These are phyloP conservation scores for Blepharisma japonicum DNA, from an alignment of 73 alveolate genomes.

Conservation along the genomic window DNA sequence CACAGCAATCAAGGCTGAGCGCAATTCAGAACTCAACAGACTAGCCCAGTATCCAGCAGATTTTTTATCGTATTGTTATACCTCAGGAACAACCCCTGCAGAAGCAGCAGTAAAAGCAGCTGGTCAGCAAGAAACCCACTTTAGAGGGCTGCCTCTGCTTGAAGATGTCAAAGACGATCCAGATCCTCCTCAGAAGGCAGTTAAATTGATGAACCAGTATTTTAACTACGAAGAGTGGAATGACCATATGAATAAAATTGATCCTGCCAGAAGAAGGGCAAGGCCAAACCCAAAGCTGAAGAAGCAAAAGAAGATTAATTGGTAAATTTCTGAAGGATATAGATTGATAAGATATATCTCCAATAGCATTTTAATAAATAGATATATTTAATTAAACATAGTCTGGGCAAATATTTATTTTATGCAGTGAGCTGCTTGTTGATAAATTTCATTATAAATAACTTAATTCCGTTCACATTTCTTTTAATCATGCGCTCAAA, in stretches of 20 bases:
- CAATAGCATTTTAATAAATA: no score
- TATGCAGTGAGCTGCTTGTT: no score
- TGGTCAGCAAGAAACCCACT: background rate
- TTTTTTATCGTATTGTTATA: background rate
- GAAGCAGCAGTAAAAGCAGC: background rate
- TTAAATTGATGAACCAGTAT: slow-evolving; percentile 12
- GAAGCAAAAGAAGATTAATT: slow-evolving; percentile 6
- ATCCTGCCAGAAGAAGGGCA: background rate
- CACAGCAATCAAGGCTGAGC: slow-evolving; percentile 8
- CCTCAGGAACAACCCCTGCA: background rate
- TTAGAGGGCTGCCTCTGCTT: slow-evolving; percentile 18
- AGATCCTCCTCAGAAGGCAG: slow-evolving; percentile 21
- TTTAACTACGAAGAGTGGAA: slow-evolving; percentile 27
- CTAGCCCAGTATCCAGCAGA: slow-evolving; percentile 20
- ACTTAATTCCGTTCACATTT: no score
- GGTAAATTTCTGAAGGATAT: background rate
- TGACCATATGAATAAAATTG: slow-evolving; percentile 27
- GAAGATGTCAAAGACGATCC: slow-evolving; percentile 8
- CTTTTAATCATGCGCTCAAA: no score
- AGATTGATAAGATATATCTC: no score
- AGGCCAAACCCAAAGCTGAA: slow-evolving; percentile 24
- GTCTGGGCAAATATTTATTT: no score
- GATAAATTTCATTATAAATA: no score
- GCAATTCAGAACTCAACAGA: background rate
- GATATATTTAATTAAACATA: no score